phyloP scores from a whole-genome alignment of 345 rosid genomes.

The Euphorbia peplus region DNA sequence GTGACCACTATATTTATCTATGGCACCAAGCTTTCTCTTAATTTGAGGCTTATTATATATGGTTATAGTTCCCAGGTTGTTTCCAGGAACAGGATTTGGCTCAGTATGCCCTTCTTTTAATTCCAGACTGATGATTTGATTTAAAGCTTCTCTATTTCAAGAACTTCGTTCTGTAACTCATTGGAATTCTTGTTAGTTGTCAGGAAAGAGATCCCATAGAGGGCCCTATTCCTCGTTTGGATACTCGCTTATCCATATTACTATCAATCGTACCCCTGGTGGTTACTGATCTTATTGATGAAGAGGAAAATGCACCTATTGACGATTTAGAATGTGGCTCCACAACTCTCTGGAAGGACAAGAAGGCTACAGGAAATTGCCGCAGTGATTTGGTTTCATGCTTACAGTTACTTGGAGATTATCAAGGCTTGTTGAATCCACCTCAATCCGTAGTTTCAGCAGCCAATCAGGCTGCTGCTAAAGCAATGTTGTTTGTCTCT shows the following conservation, averaged over 20 bases:
- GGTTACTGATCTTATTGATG: conserved; percentile 76
- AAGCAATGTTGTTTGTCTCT: conserved; percentile 65
- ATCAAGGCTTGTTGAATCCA: conserved; percentile 69
- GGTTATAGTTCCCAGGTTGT: not conserved
- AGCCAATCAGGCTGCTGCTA: conserved; percentile 94
- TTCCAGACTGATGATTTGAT: too few relatives aligned
- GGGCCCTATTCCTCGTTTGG: conserved; percentile 90
- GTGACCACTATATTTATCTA: not conserved
- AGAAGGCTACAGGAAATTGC: conserved; percentile 48
- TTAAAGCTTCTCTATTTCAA: not conserved
- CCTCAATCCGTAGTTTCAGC: conserved; percentile 61
- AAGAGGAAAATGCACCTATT: conserved; percentile 69
- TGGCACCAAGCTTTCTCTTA: not conserved
- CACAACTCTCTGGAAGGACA: conserved; percentile 54
- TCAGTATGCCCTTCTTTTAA: too few relatives aligned
- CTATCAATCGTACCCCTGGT: conserved; percentile 73
- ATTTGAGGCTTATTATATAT: not conserved
- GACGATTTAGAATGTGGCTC: conserved; percentile 48
- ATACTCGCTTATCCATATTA: conserved; percentile 79
- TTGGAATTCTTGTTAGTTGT: not conserved
- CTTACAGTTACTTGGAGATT: conserved; percentile 81
- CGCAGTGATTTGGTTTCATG: conserved; percentile 66
- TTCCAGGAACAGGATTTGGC: too few relatives aligned
- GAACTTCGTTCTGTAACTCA: conserved; percentile 3
- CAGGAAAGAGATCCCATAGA: conserved; percentile 92